Percentiles rank a stretch among this genome's conserved stretches.
Evolutionary conservation across 2,329 filamentous ascomycete genomes (phyloP).

Genomic region (Pezicula carpinea): DNA sequence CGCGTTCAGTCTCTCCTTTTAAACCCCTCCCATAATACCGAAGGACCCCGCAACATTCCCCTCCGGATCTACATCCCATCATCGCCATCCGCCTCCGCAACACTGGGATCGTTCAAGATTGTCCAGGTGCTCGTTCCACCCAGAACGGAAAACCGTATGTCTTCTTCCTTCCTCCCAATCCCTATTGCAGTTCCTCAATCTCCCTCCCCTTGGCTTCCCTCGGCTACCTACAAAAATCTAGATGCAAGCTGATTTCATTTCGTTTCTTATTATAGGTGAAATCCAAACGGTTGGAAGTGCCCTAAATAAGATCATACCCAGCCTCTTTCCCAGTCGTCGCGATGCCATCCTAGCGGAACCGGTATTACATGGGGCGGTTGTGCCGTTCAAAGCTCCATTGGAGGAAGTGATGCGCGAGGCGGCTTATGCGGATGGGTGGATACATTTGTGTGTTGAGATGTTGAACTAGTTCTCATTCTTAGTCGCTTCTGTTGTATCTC

Average conservation of each 20-base stretch:
- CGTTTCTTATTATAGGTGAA: conserved; percentile 34
- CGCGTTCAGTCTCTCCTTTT: conserved; percentile 74
- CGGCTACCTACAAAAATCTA: not conserved
- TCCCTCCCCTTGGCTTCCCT: not conserved
- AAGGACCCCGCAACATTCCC: conserved; percentile 76
- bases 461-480: conserved; percentile 31
- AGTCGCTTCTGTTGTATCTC: too few relatives aligned
- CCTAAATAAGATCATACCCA: conserved; percentile 69
- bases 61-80: conserved; percentile 80
- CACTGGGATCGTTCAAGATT: conserved; percentile 57
- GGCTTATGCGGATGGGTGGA: conserved; percentile 88
- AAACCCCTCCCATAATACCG: conserved; percentile 51
- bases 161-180: not conserved
- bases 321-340: conserved; percentile 79
- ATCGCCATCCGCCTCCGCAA: conserved; percentile 43
- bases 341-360: conserved; percentile 81
- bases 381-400: conserved; percentile 75
- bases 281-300: conserved; percentile 71
- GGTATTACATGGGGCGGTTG: conserved; percentile 76
- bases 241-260: conserved; percentile 1
- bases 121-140: conserved; percentile 71
- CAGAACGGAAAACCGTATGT: conserved; percentile 31
- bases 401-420: conserved; percentile 79
- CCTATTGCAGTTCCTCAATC: not conserved
- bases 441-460: conserved; percentile 77